Evolutionary conservation across 2,329 filamentous ascomycete genomes (phyloP).

Genomic region (Cytospora piceicola): DNA sequence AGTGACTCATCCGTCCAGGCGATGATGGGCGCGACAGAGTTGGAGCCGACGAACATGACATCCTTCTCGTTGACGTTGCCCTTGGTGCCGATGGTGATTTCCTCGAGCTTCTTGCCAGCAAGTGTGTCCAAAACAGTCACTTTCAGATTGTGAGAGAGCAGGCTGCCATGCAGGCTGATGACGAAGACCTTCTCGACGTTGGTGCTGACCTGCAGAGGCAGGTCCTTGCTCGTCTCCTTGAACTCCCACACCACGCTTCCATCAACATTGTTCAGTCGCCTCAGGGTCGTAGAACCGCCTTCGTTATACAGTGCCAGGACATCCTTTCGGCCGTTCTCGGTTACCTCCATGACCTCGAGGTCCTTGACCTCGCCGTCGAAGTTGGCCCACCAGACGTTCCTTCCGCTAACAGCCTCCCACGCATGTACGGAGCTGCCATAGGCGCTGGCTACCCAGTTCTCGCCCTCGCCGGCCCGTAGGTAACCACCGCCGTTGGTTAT

Average conservation of each 20-base stretch:
- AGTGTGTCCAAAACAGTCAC: conserved; percentile 73
- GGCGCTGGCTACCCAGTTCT: conserved; percentile 77
- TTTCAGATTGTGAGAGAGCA: conserved; percentile 75
- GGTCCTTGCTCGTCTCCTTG: conserved; percentile 68
- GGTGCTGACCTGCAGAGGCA: conserved; percentile 75
- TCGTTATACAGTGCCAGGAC: conserved; percentile 69
- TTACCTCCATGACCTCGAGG: conserved; percentile 76
- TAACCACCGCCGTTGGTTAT: conserved; percentile 52
- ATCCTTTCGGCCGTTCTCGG: conserved; percentile 67
- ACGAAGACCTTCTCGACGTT: conserved; percentile 74
- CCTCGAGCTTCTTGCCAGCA: conserved; percentile 72
- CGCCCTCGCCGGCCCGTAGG: conserved; percentile 75
- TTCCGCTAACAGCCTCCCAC: conserved; percentile 84
- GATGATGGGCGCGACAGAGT: conserved; percentile 74
- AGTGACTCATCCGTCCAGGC: conserved; percentile 71
- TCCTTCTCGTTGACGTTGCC: conserved; percentile 69
- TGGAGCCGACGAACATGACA: conserved; percentile 75
- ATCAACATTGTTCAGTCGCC: conserved; percentile 72
- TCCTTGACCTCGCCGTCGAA: conserved; percentile 66
- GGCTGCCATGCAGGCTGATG: conserved; percentile 71
- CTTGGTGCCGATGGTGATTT: conserved; percentile 74
- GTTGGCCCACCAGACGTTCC: conserved; percentile 72
- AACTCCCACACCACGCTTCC: conserved; percentile 82
- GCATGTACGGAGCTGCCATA: conserved; percentile 71
- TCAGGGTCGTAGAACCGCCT: conserved; percentile 62